Percentiles rank a stretch among this genome's conserved stretches.
Conservation (phyloP, 169 alveolate genomes). For the Plasmodium yoelii region DNA sequence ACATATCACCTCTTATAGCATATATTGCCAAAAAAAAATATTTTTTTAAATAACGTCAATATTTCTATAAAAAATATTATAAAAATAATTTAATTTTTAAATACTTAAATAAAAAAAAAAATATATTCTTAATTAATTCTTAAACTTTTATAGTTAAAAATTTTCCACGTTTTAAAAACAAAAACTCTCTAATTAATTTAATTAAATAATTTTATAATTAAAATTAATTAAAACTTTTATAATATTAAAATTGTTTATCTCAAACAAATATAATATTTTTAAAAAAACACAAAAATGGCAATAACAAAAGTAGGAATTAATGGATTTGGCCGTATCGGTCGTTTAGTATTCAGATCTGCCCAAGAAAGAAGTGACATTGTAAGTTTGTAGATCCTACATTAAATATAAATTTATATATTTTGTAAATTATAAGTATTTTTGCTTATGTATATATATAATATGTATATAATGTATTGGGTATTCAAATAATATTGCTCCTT, state of each 20-base stretch:
- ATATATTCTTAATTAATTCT: too few species aligned
- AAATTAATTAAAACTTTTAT: not conserved
- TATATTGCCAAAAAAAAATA: too few species aligned
- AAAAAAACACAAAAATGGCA: slow-evolving; percentile 77
- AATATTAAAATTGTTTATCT: too few species aligned
- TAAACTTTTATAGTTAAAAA: too few species aligned
- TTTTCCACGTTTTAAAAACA: not conserved
- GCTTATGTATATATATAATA: not conserved
- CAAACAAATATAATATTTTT: not conserved
- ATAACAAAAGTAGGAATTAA: slow-evolving; percentile 96
- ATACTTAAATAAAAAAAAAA: too few species aligned
- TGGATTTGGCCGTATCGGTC: slow-evolving; percentile 99
- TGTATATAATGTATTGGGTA: too few species aligned
- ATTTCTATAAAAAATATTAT: too few species aligned
- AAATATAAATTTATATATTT: too few species aligned
- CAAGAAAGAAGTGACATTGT: slow-evolving; percentile 85
- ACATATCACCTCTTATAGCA: too few species aligned
- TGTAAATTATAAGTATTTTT: not conserved
- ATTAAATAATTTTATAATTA: slow-evolving; percentile 1
- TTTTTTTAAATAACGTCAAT: too few species aligned
- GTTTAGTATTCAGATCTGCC: slow-evolving; percentile 97
- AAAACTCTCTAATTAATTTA: not conserved
- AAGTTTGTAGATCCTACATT: slow-evolving; percentile 18
- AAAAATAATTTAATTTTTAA: too few species aligned
- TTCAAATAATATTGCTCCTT: too few species aligned